phyloP scores from a whole-genome alignment of 805 yeast genomes.

The Starmerella stigmatis region DNA sequence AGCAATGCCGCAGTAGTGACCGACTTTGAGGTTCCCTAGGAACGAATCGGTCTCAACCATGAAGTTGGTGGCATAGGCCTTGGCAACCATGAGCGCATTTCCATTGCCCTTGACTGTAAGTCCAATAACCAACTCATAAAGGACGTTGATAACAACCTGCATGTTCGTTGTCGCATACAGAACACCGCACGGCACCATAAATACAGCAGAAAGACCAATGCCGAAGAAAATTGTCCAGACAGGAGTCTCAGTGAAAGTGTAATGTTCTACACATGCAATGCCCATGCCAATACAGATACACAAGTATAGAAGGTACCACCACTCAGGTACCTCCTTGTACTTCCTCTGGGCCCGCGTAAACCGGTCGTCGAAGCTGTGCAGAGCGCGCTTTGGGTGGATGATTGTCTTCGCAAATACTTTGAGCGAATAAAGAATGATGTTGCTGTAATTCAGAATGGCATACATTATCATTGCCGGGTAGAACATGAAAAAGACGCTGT shows the following conservation, averaged over 20 bases:
- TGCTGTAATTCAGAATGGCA: slow-evolving; percentile 36
- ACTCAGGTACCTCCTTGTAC: slow-evolving; percentile 60
- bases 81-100: slow-evolving; percentile 42
- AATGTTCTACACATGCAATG: slow-evolving; percentile 35
- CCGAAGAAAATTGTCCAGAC: slow-evolving; percentile 43
- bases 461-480: slow-evolving; percentile 48
- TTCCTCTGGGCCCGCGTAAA: slow-evolving; percentile 48
- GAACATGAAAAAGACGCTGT: slow-evolving; percentile 46
- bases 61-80: slow-evolving; percentile 48
- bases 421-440: slow-evolving; percentile 8
- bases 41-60: slow-evolving; percentile 54
- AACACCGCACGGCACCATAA: slow-evolving; percentile 43
- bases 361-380: slow-evolving; percentile 38
- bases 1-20: slow-evolving; percentile 49
- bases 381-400: slow-evolving; percentile 25
- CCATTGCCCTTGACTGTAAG: slow-evolving; percentile 50
- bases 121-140: slow-evolving; percentile 43
- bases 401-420: slow-evolving; percentile 9
- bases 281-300: slow-evolving; percentile 38
- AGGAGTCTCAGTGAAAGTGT: slow-evolving; percentile 33
- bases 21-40: slow-evolving; percentile 43
- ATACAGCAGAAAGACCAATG: slow-evolving; percentile 41
- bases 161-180: slow-evolving; percentile 42
- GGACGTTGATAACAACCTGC: slow-evolving; percentile 41
- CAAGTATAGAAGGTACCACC: slow-evolving; percentile 42